These are phyloP conservation scores for Beauveria sp. DNA, from an alignment of 2,329 filamentous ascomycete genomes.

Conservation along the genomic window DNA sequence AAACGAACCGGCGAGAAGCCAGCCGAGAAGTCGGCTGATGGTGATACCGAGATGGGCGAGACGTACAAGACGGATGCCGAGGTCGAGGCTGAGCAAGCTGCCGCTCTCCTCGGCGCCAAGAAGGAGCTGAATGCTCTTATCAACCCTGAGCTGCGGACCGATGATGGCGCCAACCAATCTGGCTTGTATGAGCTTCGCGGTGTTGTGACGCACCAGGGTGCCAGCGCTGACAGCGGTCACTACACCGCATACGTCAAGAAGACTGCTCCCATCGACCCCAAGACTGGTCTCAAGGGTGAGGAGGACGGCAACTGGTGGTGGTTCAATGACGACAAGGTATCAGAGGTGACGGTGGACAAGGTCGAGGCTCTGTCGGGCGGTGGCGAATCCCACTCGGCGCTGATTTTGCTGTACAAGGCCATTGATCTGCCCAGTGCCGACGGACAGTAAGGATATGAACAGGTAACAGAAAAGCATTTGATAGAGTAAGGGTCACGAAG, in stretches of 20 bases:
- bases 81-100: slow-evolving; percentile 76
- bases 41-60: slow-evolving; percentile 67
- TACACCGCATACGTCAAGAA: slow-evolving; percentile 99
- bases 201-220: slow-evolving; percentile 92
- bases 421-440: slow-evolving; percentile 59
- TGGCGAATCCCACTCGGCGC: slow-evolving; percentile 76
- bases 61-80: slow-evolving; percentile 91
- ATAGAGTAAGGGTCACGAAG: slow-evolving; percentile 11
- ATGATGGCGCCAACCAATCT: slow-evolving; percentile 83
- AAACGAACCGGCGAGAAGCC: slow-evolving; percentile 30
- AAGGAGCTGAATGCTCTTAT: slow-evolving; percentile 79
- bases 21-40: slow-evolving; percentile 38
- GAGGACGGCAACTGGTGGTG: slow-evolving; percentile 99
- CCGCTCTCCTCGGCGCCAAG: slow-evolving; percentile 69
- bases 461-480: not conserved
- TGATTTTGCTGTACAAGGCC: slow-evolving; percentile 72
- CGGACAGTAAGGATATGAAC: slow-evolving; percentile 25
- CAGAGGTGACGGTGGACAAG: slow-evolving; percentile 84
- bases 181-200: slow-evolving; percentile 92
- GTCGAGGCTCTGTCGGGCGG: slow-evolving; percentile 86
- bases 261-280: slow-evolving; percentile 61
- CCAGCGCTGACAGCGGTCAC: slow-evolving; percentile 93
- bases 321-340: slow-evolving; percentile 98
- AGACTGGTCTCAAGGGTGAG: slow-evolving; percentile 67
- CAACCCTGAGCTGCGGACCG: slow-evolving; percentile 63